Base-by-base conservation (phyloP, 768 basidiomycete genomes). In the Tylopilus balloui region DNA sequence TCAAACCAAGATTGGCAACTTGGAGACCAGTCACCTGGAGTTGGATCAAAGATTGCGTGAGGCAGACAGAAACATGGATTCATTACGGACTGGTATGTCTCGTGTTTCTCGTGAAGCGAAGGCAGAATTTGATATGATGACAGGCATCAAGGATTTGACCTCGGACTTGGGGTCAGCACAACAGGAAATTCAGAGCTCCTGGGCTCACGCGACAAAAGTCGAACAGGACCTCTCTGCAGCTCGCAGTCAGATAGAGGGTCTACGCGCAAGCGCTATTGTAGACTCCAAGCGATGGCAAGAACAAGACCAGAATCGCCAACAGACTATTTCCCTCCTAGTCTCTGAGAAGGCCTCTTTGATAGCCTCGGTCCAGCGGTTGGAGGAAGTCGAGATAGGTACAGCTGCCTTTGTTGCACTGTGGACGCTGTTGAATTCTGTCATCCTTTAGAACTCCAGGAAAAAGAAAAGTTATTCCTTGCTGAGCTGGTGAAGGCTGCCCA, bases 321-420 rank as follows among this genome's bases (percentile, higher is more conserved):
- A 83, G 57, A 87, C 86, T 0, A 88, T 93, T 49, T 74, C 84
- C 39, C 64, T 86, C n/a, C 73, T 93, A 13, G 87, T 91, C 17
- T 76, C 81, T 3, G 87, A 88, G 59, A 88, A 87, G 65, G 76
- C 79, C 7, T 72, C 77, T 17, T 71, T 88, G 29, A 69, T 72
- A 14, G 63, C 76, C n/a, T 78, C 83, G 35, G 63, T 86, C 35
- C 75, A 84, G 54, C 76, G 77, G 43, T 60, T 85, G 39, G 78
- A 80, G 37, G 76, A 72, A 40, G 65, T 78, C n/a, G 84, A 87
- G 60, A 68, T 73, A 34, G 74, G 89, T 91, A 65, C 10, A 75
- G 63, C n/a, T 20, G n/a, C 19, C 39, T 23, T 32, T 38, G 31
- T 21, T 48, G 13, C 42, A n/a, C 24, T 20, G 12, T 27, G 21